phyloP scores from a whole-genome alignment of 768 basidiomycete genomes.

The Antrodiella citrinella region DNA sequence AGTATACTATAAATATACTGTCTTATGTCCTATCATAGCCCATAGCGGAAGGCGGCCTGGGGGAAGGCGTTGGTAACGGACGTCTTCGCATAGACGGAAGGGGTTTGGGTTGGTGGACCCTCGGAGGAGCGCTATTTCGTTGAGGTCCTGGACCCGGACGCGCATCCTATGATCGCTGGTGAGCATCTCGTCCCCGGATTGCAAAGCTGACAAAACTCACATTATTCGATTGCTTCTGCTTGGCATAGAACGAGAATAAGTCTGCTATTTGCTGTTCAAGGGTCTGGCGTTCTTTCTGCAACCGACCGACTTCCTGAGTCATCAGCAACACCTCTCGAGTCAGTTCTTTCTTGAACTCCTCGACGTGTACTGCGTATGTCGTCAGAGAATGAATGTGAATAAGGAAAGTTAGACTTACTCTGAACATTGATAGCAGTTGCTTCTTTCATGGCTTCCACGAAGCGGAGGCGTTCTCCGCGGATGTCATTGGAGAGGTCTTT shows the following conservation, averaged over 20 bases:
- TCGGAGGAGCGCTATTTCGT: not conserved
- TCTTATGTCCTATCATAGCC: too few species aligned
- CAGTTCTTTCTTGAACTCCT: slow-evolving; percentile 80
- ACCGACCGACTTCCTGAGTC: slow-evolving; percentile 63
- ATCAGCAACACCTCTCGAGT: slow-evolving; percentile 65
- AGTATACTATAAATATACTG: too few species aligned
- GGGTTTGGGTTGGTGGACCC: not conserved
- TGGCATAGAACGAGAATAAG: slow-evolving; percentile 63
- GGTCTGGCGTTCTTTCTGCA: slow-evolving; percentile 56
- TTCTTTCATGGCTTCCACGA: slow-evolving; percentile 94
- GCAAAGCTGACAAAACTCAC: not conserved
- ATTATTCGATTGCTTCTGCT: slow-evolving; percentile 40
- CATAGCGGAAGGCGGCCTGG: slow-evolving; percentile 2
- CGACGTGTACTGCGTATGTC: slow-evolving; percentile 57
- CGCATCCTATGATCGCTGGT: not conserved
- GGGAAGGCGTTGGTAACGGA: slow-evolving; percentile 11
- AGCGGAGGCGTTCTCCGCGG: slow-evolving; percentile 74
- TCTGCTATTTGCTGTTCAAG: slow-evolving; percentile 69
- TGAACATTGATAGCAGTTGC: slow-evolving; percentile 85
- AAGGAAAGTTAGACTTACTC: slow-evolving; percentile 29
- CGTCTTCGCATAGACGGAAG: slow-evolving; percentile 4
- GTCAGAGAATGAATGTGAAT: slow-evolving; percentile 5
- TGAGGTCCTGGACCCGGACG: not conserved
- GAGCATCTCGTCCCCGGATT: not conserved
- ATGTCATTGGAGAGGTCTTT: slow-evolving; percentile 78